phyloP scores from a whole-genome alignment of 2,329 filamentous ascomycete species.

The Elsinoe perseae region DNA sequence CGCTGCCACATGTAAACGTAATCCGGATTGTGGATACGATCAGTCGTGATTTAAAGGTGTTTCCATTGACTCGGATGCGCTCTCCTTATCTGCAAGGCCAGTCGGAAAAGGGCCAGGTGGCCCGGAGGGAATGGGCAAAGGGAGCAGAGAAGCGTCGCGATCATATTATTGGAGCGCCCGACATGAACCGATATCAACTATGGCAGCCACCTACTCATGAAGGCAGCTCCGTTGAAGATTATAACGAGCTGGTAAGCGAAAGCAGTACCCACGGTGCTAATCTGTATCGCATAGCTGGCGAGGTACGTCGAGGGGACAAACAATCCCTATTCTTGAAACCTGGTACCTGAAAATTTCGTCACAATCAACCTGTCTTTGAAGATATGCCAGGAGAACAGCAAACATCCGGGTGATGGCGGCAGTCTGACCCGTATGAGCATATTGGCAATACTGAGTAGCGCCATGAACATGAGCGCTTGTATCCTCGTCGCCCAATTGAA shows the following conservation, averaged over 20 bases:
- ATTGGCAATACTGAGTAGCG: slow-evolving; percentile 32
- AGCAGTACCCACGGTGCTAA: slow-evolving; percentile 48
- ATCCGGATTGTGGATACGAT: slow-evolving; percentile 28
- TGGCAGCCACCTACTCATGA: slow-evolving; percentile 67
- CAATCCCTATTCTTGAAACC: slow-evolving; percentile 41
- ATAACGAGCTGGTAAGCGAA: slow-evolving; percentile 69
- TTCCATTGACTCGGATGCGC: slow-evolving; percentile 14
- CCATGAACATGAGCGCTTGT: slow-evolving; percentile 37
- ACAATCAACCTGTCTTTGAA: slow-evolving; percentile 34
- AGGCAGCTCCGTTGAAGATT: slow-evolving; percentile 68
- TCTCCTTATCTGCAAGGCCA: slow-evolving; percentile 20
- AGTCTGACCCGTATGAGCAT: slow-evolving; percentile 36
- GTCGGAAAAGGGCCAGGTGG: slow-evolving; percentile 45
- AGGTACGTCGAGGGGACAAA: slow-evolving; percentile 70
- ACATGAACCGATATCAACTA: slow-evolving; percentile 67
- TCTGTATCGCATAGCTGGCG: slow-evolving; percentile 62
- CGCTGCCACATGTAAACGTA: slow-evolving; percentile 33
- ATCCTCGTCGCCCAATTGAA: slow-evolving; percentile 41
- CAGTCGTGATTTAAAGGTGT: too few relatives aligned
- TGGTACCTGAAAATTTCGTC: slow-evolving; percentile 36
- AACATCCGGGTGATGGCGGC: slow-evolving; percentile 32
- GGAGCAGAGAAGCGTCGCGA: slow-evolving; percentile 56
- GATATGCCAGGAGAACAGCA: slow-evolving; percentile 37
- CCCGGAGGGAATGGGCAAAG: slow-evolving; percentile 62
- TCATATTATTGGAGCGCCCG: slow-evolving; percentile 74